A percentile compares a stretch with the other conserved stretches of the same genome.
phyloP scores from a whole-genome alignment of 2,329 filamentous ascomycete genomes.

The Phaeosphaeriaceae sp. region DNA sequence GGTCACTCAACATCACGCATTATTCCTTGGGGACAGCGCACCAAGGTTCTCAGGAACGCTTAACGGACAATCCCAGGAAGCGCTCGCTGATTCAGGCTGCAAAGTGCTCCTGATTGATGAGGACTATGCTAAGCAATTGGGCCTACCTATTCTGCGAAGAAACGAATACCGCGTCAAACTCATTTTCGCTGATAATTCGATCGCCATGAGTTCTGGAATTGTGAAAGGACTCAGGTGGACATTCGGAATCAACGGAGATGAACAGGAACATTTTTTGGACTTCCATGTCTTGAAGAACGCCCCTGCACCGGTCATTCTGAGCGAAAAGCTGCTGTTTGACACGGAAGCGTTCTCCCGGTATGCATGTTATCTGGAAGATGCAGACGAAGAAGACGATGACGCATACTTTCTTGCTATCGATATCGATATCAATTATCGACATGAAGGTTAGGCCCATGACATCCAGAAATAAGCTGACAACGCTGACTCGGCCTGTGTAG shows the following conservation, averaged over 20 bases:
- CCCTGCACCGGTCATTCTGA: slow-evolving; percentile 15
- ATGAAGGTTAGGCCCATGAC: background rate
- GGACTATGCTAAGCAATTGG: slow-evolving; percentile 8
- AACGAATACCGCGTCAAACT: background rate
- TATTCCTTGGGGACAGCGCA: slow-evolving; percentile 18
- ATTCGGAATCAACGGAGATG: slow-evolving; percentile 10
- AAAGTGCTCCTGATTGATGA: slow-evolving; percentile 21
- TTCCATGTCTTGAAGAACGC: slow-evolving; percentile 17
- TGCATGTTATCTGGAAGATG: slow-evolving; percentile 7
- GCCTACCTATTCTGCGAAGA: slow-evolving; percentile 3
- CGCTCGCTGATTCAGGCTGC: slow-evolving; percentile 16
- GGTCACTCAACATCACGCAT: background rate
- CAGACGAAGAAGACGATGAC: slow-evolving; percentile 6
- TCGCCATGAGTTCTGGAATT: slow-evolving; percentile 17
- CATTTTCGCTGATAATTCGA: slow-evolving; percentile 18
- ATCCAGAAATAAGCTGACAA: background rate
- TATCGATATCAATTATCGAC: background rate
- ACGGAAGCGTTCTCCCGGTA: slow-evolving; percentile 8
- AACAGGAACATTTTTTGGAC: slow-evolving; percentile 2
- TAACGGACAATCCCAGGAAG: slow-evolving; percentile 13
- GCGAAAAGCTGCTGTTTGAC: slow-evolving; percentile 12
- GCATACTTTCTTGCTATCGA: slow-evolving; percentile 7
- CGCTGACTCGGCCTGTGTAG: background rate
- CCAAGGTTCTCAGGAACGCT: slow-evolving; percentile 13
- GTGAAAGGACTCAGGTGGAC: slow-evolving; percentile 15